Evolutionary conservation across 805 yeast genomes (phyloP), one percentile per base, ranked within the genome.

Genomic region (Hagleromyces aurorensis): DNA sequence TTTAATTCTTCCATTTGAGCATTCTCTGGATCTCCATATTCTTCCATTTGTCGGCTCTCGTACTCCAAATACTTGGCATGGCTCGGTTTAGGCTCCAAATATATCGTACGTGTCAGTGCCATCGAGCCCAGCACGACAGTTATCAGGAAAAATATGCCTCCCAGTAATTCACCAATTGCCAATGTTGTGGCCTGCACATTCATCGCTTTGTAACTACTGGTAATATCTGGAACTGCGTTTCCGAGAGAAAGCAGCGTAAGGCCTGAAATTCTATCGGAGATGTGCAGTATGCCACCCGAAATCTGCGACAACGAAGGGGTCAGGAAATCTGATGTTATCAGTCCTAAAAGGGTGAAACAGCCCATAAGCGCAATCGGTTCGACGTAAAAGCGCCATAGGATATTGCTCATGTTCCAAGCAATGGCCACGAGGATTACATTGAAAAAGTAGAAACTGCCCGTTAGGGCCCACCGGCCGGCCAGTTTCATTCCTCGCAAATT

Each of bases 91-190:
- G n/a, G n/a, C n/a, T n/a, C n/a, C 8, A 84, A 80, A 30, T 68
- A 56, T 37, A 78, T 75, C 0, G 94, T 87, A 20, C 69, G 65
- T 1, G 76, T 52, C 0, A 86, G 52, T 0, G 83, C 78, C 71
- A 89, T 80, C 0, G 74, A 53, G 0, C 97, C 97, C 14, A 83
- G 65, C 0, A 89, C 82, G 8, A 84, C 78, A 1, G 89, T 74
- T 3, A 81, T 67, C 11, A 87, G 73, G 48, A 91, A 86, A 25
- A 81, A 72, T 0, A 93, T 82, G 2, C 96, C 91, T 1, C 98
- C 97, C 18, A 86, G 57, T n/a, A 89, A 62, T 52, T 87, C 96
- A 1, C 96, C 91, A 5, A 89, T 58, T 0, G 97, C 96, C 49
- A 89, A 61, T 0, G 84, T 70, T 0, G 79, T 73, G 1, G 83